phyloP scores from a whole-genome alignment of 169 alveolate genomes.

The Plasmodium adleri region DNA sequence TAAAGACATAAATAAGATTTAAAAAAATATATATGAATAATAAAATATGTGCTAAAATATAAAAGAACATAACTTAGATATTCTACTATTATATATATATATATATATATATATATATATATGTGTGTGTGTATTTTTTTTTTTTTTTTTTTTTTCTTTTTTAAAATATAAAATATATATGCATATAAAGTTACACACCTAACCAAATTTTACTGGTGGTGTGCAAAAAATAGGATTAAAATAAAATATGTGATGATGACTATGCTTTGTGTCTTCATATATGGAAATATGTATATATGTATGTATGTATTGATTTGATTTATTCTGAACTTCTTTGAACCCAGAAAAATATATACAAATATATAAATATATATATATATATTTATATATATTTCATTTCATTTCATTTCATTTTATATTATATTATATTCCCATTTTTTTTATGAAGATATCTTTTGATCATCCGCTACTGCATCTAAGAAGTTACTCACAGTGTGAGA shows the following conservation, averaged over 20 bases:
- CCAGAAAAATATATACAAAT: not conserved
- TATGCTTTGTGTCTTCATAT: not conserved
- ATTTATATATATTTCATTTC: not conserved
- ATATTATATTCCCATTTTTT: not conserved
- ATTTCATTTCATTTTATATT: not conserved
- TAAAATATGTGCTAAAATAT: no score
- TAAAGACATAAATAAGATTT: no score
- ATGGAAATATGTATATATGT: not conserved
- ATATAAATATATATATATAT: not conserved
- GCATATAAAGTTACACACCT: no score
- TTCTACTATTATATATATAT: not conserved
- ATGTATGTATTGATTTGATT: not conserved
- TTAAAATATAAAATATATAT: no score
- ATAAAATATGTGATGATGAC: no score
- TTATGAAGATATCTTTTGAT: conserved; percentile 39
- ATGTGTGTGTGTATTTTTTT: not conserved
- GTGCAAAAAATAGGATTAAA: no score
- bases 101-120: conserved; percentile 1
- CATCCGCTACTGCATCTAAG: conserved; percentile 62
- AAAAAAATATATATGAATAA: no score
- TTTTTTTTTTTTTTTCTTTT: no score
- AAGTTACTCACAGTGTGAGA: conserved; percentile 46
- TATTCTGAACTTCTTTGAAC: no score
- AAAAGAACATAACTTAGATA: no score
- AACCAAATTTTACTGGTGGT: no score